Conservation (phyloP, 2,329 filamentous ascomycete species). For the Fusarium succisae region DNA sequence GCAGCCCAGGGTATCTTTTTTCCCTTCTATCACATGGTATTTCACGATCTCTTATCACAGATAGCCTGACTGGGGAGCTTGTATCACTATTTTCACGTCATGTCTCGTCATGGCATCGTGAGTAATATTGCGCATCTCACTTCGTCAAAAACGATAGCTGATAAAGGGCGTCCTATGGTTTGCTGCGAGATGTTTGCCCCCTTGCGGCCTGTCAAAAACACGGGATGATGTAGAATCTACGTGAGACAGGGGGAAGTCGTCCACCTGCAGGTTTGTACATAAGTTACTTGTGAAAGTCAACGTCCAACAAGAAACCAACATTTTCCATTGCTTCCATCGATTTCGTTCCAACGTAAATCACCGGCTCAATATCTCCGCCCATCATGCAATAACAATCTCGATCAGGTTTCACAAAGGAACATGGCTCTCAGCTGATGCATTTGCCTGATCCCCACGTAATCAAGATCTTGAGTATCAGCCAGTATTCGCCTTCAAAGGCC, state of each 20-base stretch:
- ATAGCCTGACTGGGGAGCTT: neutral
- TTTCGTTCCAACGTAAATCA: neutral
- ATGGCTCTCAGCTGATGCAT: constrained; percentile 26
- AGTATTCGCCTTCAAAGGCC: constrained; percentile 13
- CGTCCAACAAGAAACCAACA: neutral
- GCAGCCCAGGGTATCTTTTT: neutral
- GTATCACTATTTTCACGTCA: constrained; percentile 25
- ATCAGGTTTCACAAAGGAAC: constrained; percentile 30
- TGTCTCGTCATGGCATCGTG: constrained; percentile 21
- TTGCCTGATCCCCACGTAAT: constrained; percentile 23
- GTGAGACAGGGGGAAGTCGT: constrained; percentile 25
- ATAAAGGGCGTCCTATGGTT: neutral
- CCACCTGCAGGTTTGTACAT: constrained; percentile 9
- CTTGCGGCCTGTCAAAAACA: constrained; percentile 32
- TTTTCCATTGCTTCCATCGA: neutral
- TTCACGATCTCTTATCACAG: constrained; percentile 4
- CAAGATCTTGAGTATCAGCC: neutral
- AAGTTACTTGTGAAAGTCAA: neutral
- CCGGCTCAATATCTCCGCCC: constrained; percentile 11
- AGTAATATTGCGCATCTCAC: neutral
- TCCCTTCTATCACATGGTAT: constrained; percentile 10
- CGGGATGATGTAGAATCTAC: constrained; percentile 30
- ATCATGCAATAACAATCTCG: constrained; percentile 24
- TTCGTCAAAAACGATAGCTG: neutral
- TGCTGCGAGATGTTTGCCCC: constrained; percentile 14